Evolutionary conservation across 495 filamentous ascomycete species (phyloP).

Genomic region (Cladorrhinum samala): DNA sequence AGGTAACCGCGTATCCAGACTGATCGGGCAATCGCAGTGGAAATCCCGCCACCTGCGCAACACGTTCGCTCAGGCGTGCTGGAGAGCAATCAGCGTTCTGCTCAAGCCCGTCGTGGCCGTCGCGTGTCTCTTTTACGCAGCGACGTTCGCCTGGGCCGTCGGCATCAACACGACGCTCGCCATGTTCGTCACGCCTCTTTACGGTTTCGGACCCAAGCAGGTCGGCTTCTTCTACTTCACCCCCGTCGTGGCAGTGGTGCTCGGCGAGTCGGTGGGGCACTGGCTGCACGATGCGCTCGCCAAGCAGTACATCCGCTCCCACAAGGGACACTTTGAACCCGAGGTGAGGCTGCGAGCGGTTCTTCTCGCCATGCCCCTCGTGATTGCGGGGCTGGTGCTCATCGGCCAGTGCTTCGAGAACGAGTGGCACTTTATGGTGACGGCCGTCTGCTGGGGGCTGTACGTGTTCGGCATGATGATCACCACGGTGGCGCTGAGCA

Average conservation of each 20-base stretch:
- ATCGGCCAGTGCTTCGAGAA: conserved; percentile 51
- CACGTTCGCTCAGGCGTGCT: conserved; percentile 39
- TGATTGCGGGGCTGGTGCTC: conserved; percentile 46
- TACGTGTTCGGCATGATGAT: conserved; percentile 60
- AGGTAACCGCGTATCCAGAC: conserved; percentile 31
- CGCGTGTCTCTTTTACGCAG: conserved; percentile 46
- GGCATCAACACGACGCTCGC: conserved; percentile 57
- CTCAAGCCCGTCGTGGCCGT: conserved; percentile 48
- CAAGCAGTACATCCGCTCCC: conserved; percentile 39
- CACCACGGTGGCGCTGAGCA: conserved; percentile 53
- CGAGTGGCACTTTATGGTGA: conserved; percentile 51
- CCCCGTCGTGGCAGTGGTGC: conserved; percentile 45
- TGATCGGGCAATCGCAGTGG: conserved; percentile 46
- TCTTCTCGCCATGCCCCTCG: conserved; percentile 45
- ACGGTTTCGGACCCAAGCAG: conserved; percentile 48
- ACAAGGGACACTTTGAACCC: conserved; percentile 51
- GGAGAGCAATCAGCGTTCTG: conserved; percentile 41
- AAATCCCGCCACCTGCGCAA: conserved; percentile 33
- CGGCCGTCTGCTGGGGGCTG: conserved; percentile 48
- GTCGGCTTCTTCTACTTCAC: conserved; percentile 60
- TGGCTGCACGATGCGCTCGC: conserved; percentile 54
- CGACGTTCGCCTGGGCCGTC: conserved; percentile 55
- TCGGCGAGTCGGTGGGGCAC: conserved; percentile 52
- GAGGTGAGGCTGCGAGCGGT: conserved; percentile 52
- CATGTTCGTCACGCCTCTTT: conserved; percentile 48